Base-by-base conservation (phyloP, 1,284 basidiomycete genomes). In the Gymnopus androsaceus region DNA sequence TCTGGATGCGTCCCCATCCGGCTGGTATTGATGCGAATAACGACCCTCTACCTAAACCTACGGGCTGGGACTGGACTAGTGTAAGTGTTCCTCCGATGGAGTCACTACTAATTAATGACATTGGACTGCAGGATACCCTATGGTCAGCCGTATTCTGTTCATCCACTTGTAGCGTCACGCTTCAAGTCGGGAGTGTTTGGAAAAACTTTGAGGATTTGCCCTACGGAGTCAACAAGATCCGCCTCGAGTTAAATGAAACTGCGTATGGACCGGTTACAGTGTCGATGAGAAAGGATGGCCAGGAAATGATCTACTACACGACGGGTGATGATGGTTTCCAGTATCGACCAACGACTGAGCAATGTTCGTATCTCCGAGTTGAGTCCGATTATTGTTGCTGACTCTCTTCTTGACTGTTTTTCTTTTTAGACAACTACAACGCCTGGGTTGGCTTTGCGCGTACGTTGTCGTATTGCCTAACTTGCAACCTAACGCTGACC, bases 1-100 rank as follows among this genome's bases (percentile, higher is more conserved):
- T 85, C 62, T 87, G 83, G 79, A 78, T 81, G n/a, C 76, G 84
- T 46, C 79, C 83, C 23, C 84, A 87, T 63, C 75, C 82, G 9
- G 73, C 74, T 38, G 65, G 59, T 28, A 82, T 82, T 1, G 63
- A 59, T 19, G 75, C 76, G 0, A 69, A 67, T 5, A 59, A 60
- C 4, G 76, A 79, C 57, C 37, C 63, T 2, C 61, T 78, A 15
- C 67, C 66, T 6, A 69, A 69, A 44, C 79, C 79, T 7, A 64
- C 63, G 17, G 75, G 77, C 31, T 77, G 64, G 61, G 65, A 74
- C 60, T 73, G 73, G 77, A 70, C 74, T 44, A 62, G 72, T 61
- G 74, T 74, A 64, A 33, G 66, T 55, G 12, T 45, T 9, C 44
- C 38, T 38, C 38, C 27, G n/a, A 36, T 21, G 38, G 3, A 1